Base-by-base conservation (phyloP, 1,284 basidiomycete species). In the Melampsora abietis-canadensis region DNA sequence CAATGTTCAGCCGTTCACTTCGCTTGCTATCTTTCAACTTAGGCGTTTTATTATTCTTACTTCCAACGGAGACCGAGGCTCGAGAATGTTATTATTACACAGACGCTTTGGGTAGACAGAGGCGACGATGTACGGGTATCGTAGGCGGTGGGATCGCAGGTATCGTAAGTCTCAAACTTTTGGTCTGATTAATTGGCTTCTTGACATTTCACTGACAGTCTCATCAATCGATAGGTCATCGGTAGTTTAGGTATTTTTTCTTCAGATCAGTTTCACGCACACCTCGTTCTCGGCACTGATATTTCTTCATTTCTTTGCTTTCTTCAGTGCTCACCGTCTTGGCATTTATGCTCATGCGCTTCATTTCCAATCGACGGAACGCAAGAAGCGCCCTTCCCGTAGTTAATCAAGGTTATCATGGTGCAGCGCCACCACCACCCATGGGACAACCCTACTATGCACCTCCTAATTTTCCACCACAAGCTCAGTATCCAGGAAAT, bases 51-150 rank as follows among this genome's bases (percentile, higher is more conserved):
- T 8, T 27, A 15, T 8, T 73, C 51, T 19, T 73, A 15, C 30
- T 24, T 4, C 34, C 62, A 4, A 46, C 2, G 3, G 27, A 48
- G 4, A 48, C 46, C 27, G 51, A 40, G 4, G 69, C 69, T n/a
- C 69, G 69, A 17, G 51, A 65, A 46, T 73, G 69, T 44, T 44
- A 21, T 30, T 73, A 46, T 37, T 65, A 73, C 27, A 73, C 37
- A 21, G 69, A 73, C 34, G 34, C 47, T 4, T 19, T 65, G 6
- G 69, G 69, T 31, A 61, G 69, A 3, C 51, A 63, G 40, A 51
- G 69, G 64, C 30, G 62, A 24, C 48, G 62, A 17, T 73, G 69
- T 73, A 48, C 31, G 21, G 69, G 69, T 15, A 27, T 73, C 24
- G 2, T 73, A n/a, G 48, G 61, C 4, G 69, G 69, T 0, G 64